phyloP scores from a whole-genome alignment of 2,329 filamentous ascomycete species.

The Scytalidium lignicola region DNA sequence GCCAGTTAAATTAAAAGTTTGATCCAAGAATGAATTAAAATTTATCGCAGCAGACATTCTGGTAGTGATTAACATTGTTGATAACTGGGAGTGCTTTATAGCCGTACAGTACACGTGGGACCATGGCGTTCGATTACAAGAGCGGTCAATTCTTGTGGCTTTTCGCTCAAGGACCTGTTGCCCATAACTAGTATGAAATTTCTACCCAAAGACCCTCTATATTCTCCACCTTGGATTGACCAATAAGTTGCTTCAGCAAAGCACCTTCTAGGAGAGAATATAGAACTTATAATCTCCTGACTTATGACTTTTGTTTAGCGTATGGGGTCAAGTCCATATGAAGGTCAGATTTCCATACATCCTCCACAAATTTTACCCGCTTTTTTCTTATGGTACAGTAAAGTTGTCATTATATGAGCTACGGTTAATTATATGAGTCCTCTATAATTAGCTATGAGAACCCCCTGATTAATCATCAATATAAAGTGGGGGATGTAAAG shows the following conservation, averaged over 20 bases:
- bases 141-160: background rate
- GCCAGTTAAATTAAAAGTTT: background rate
- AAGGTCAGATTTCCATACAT: background rate
- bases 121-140: background rate
- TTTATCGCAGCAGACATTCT: no score
- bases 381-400: no score
- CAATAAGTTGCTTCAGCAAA: background rate
- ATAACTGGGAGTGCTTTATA: no score
- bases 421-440: no score
- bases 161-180: background rate
- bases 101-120: no score
- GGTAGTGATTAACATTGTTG: no score
- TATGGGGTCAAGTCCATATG: background rate
- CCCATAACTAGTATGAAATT: no score
- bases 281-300: background rate
- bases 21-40: no score
- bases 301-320: background rate
- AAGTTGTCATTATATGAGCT: no score
- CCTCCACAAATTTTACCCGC: no score
- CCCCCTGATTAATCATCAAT: background rate
- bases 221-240: background rate
- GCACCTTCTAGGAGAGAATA: background rate
- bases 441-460: no score
- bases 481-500: background rate
- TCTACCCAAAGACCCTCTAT: background rate